Conservation (phyloP, 106 monocot species). For the Phalaenopsis equestris region DNA sequence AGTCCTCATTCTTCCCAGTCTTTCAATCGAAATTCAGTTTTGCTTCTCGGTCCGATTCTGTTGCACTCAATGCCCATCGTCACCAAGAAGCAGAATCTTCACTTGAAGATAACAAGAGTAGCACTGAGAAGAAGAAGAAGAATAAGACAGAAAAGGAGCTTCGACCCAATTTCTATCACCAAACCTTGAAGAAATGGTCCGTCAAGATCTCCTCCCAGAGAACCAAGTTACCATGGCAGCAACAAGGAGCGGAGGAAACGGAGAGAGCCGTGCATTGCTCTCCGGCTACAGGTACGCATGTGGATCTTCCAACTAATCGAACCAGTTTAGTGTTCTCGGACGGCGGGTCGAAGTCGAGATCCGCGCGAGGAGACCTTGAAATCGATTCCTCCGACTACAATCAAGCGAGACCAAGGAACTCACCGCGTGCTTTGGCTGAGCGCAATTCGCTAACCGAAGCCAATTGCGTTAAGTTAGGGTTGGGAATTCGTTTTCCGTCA, state of each 20-base stretch:
- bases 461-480: background rate
- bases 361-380: background rate
- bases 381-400: slow-evolving; percentile 8
- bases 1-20: slow-evolving; percentile 3
- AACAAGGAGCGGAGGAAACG: slow-evolving; percentile 3
- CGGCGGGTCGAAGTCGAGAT: background rate
- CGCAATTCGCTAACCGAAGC: background rate
- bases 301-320: background rate
- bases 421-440: background rate
- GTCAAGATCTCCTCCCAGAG: slow-evolving; percentile 40
- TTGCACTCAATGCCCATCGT: slow-evolving; percentile 2
- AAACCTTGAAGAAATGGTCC: slow-evolving; percentile 59
- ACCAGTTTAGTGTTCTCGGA: background rate
- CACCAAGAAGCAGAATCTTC: slow-evolving; percentile 3
- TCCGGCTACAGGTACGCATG: background rate
- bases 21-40: background rate
- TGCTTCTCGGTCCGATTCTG: background rate
- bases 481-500: background rate
- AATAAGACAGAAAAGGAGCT: slow-evolving; percentile 40
- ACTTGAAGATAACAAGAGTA: background rate
- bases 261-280: background rate
- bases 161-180: slow-evolving; percentile 47
- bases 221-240: slow-evolving; percentile 56
- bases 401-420: background rate
- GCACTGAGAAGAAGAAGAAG: background rate